Base-by-base conservation (phyloP, 78 protist species). In the Bodo saltans region DNA sequence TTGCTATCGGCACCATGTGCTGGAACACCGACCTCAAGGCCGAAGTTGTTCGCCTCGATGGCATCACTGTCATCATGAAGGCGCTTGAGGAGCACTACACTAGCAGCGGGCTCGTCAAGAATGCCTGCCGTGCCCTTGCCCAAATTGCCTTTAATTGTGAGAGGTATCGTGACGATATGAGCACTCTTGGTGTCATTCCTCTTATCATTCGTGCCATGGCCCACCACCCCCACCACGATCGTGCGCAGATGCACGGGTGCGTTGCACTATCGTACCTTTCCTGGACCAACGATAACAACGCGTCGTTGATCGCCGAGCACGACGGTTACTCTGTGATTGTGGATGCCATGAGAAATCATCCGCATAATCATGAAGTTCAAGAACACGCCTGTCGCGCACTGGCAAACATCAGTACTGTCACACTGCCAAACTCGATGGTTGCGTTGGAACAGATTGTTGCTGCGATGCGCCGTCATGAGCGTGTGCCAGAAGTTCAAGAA, bases 21-120 rank as follows among this genome's bases (percentile, higher is more conserved):
- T 71, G 75, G 75, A 33, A 21, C 28, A n/a, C 75, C 17, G 75
- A 71, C 27, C 38, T 33, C 38, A 71, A 71, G 75, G 75, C 75
- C 38, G 75, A 3, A 30, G 12, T 71, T 27, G 75, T 25, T 25
- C 47, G 12, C 33, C n/a, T 3, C 41, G 75, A 27, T 26, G 75
- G 75, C 52, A 71, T 71, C 75, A 41, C 32, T 17, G 3, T 21
- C 75, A 41, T 71, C 38, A 3, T 71, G 27, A 37, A 25, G 25
- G 75, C 75, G 41, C 11, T 71, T 26, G 8, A 68, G 34, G 4
- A 71, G 41, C 23, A 71, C 52, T 3, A 1, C 27, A 26, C 23
- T 41, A n/a, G 11, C 41, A n/a, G 23, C 75, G n/a, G 38, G 47
- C 47, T 71, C 52, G 38, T 29, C 47, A 21, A n/a, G 75, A 71